Conservation (phyloP, 2,329 filamentous ascomycete genomes). For the Thermothelomyces thermophilus region DNA sequence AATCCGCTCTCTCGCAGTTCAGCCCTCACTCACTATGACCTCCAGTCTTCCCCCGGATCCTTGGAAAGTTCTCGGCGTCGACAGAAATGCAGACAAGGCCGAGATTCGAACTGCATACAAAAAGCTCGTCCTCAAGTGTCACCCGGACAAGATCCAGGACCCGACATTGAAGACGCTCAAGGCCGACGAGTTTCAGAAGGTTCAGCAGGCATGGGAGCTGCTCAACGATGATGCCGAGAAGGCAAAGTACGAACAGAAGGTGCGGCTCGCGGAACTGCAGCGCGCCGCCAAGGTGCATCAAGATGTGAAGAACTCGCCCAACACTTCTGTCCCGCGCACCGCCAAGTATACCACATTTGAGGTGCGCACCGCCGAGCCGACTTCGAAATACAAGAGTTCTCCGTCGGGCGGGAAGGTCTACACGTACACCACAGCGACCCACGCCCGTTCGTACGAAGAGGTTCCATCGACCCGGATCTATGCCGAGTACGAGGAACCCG, state of each 20-base stretch:
- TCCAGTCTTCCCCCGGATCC: slow-evolving; percentile 62
- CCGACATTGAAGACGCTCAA: slow-evolving; percentile 68
- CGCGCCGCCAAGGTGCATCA: slow-evolving; percentile 30
- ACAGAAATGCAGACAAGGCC: slow-evolving; percentile 60
- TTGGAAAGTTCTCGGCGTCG: slow-evolving; percentile 68
- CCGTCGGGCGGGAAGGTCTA: slow-evolving; percentile 32
- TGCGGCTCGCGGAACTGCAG: slow-evolving; percentile 59
- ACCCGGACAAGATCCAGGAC: slow-evolving; percentile 86
- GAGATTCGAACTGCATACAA: slow-evolving; percentile 75
- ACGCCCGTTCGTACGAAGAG: slow-evolving; percentile 45
- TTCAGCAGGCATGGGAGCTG: slow-evolving; percentile 89
- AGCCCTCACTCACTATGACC: slow-evolving; percentile 35
- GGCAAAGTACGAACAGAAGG: slow-evolving; percentile 69
- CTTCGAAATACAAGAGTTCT: slow-evolving; percentile 34
- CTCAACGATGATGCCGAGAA: slow-evolving; percentile 71
- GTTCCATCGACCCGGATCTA: slow-evolving; percentile 29
- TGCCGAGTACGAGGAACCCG: slow-evolving; percentile 37
- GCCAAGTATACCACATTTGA: slow-evolving; percentile 35
- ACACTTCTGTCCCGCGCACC: slow-evolving; percentile 39
- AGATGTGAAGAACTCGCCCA: slow-evolving; percentile 35
- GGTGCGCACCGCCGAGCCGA: slow-evolving; percentile 46
- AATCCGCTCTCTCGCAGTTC: slow-evolving; percentile 2
- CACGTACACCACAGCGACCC: slow-evolving; percentile 29
- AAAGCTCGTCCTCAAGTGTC: slow-evolving; percentile 80
- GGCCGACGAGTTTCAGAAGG: slow-evolving; percentile 81